Evolutionary conservation across 2,329 filamentous ascomycete genomes (phyloP).

Genomic region (Colletotrichum tamarilloi): DNA sequence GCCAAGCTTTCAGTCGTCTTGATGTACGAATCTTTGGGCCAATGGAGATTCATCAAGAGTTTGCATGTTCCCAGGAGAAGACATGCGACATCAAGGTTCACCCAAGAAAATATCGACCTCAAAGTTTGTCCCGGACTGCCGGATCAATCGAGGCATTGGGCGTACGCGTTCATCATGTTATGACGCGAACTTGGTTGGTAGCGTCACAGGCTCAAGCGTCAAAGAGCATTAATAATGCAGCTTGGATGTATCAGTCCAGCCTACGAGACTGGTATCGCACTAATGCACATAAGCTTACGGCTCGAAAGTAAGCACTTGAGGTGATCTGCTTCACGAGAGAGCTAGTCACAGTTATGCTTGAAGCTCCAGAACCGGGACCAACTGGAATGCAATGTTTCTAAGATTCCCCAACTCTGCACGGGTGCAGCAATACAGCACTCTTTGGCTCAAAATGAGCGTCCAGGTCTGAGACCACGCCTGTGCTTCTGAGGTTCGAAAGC

Average conservation of each 20-base stretch:
- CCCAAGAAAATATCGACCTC: neutral
- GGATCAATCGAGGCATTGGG: neutral
- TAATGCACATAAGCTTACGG: no score
- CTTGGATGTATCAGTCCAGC: no score
- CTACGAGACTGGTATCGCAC: no score
- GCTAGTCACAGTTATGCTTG: neutral
- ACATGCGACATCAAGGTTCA: neutral
- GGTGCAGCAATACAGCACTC: neutral
- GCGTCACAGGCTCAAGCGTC: no score
- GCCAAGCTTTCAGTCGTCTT: neutral
- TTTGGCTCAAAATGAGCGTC: neutral
- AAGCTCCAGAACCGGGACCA: neutral
- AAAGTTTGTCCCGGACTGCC: neutral
- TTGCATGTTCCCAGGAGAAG: neutral
- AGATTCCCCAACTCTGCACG: neutral
- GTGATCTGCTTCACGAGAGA: neutral
- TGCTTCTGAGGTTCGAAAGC: neutral
- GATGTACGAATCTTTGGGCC: neutral
- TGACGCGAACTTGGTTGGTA: neutral
- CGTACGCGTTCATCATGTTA: neutral
- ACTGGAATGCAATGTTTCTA: neutral
- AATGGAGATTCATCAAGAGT: neutral
- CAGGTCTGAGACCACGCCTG: neutral
- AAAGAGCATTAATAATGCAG: no score
- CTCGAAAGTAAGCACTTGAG: neutral